These are phyloP conservation scores for Globisporangium paroecandrum DNA, from an alignment of 352 stramenopile species.

Conservation along the genomic window DNA sequence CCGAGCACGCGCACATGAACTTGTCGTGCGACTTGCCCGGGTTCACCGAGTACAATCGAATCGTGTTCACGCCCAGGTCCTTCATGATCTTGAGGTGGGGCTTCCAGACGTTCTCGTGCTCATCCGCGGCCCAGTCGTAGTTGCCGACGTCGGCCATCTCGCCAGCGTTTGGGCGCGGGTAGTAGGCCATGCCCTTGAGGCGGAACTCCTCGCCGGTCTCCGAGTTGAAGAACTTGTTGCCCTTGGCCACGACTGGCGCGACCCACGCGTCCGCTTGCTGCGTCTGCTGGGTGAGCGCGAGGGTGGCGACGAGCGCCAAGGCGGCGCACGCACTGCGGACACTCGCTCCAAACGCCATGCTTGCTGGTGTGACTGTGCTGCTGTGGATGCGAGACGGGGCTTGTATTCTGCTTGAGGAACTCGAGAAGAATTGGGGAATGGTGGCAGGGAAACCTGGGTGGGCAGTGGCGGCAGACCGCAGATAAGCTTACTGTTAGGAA, in stretches of 20 bases:
- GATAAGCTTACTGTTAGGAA: neutral
- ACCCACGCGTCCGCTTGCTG: slow-evolving; percentile 11
- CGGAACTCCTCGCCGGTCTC: slow-evolving; percentile 48
- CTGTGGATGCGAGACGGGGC: neutral
- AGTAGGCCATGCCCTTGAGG: slow-evolving; percentile 68
- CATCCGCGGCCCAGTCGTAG: slow-evolving; percentile 61
- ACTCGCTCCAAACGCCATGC: slow-evolving; percentile 15
- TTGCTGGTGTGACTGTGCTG: neutral
- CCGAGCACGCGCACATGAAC: slow-evolving; percentile 68
- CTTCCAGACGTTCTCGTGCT: slow-evolving; percentile 57
- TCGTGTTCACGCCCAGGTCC: slow-evolving; percentile 62
- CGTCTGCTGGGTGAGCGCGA: neutral
- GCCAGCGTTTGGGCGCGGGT: slow-evolving; percentile 59
- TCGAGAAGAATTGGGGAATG: slow-evolving; percentile 13
- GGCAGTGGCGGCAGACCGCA: neutral
- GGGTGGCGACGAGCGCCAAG: neutral
- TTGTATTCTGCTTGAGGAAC: slow-evolving; percentile 11
- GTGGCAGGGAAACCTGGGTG: neutral
- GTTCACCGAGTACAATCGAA: slow-evolving; percentile 71
- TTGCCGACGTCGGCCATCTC: slow-evolving; percentile 37
- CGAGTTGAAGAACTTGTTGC: slow-evolving; percentile 73
- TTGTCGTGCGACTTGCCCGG: slow-evolving; percentile 56
- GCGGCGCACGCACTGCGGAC: slow-evolving; percentile 1
- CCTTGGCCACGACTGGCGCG: slow-evolving; percentile 45
- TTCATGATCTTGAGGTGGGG: slow-evolving; percentile 49